Conservation (phyloP, 2,329 filamentous ascomycete species). For the Whalleya microplaca region DNA sequence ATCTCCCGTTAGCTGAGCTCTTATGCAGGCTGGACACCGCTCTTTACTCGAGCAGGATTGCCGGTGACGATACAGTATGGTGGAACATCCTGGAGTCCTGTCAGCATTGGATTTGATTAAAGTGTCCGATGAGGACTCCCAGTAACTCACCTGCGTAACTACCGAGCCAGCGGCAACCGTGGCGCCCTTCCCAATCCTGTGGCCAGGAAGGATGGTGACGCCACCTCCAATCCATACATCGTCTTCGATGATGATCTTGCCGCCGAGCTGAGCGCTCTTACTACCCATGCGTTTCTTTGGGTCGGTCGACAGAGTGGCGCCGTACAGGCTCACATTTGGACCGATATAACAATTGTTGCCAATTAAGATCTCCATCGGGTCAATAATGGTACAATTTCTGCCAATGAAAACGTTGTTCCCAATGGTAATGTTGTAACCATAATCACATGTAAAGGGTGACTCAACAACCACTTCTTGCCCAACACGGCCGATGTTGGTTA, state of each 20-base stretch:
- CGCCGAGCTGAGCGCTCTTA: constrained; percentile 71
- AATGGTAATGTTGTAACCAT: constrained; percentile 92
- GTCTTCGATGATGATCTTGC: constrained; percentile 76
- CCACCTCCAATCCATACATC: constrained; percentile 84
- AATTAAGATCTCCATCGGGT: constrained; percentile 82
- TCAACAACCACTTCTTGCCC: constrained; percentile 81
- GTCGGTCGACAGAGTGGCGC: constrained; percentile 73
- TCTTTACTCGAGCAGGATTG: constrained; percentile 66
- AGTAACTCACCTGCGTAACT: constrained; percentile 69
- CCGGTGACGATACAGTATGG: constrained; percentile 71
- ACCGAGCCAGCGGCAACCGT: constrained; percentile 84
- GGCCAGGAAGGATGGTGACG: constrained; percentile 76
- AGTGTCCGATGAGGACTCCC: not conserved
- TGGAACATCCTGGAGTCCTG: constrained; percentile 58
- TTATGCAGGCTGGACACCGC: constrained; percentile 35
- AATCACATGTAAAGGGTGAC: constrained; percentile 88
- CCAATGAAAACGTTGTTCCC: constrained; percentile 84
- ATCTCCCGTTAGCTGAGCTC: constrained; percentile 20
- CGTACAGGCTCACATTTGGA: constrained; percentile 85
- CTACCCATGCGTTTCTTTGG: constrained; percentile 74
- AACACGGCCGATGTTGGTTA: constrained; percentile 63
- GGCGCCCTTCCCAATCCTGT: constrained; percentile 77
- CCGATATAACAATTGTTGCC: constrained; percentile 78
- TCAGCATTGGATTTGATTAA: constrained; percentile 22
- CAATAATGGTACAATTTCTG: constrained; percentile 81